phyloP scores from a whole-genome alignment of 2,329 filamentous ascomycete species.

The Venturiaceae sp. region DNA sequence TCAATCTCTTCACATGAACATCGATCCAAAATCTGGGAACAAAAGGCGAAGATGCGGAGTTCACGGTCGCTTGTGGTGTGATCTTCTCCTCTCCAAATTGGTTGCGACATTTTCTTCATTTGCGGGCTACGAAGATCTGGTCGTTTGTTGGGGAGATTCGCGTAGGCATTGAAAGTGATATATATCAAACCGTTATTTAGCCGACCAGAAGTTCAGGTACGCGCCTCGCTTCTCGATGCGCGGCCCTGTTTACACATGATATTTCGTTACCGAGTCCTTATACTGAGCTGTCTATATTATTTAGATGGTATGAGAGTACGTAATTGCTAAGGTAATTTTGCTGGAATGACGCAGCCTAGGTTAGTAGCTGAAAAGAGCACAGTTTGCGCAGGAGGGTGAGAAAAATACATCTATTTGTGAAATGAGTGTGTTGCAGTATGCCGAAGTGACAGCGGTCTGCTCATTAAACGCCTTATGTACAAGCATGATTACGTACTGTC shows the following conservation, averaged over 20 bases:
- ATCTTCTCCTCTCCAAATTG: not conserved
- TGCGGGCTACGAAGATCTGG: not conserved
- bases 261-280: not conserved
- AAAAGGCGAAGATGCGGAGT: no score
- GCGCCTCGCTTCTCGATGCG: not conserved
- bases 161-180: not conserved
- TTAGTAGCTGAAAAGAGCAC: no score
- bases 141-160: not conserved
- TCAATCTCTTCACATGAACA: not conserved
- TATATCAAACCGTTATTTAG: not conserved
- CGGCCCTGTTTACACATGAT: not conserved
- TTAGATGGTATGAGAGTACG: not conserved
- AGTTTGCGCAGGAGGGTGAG: no score
- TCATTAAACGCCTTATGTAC: not conserved
- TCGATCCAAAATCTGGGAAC: not conserved
- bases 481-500: not conserved
- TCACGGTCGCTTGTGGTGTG: no score
- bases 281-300: not conserved
- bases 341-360: no score
- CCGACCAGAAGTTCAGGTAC: not conserved
- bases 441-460: not conserved
- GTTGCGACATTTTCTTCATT: not conserved
- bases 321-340: not conserved
- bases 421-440: not conserved
- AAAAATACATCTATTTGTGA: not conserved